These are phyloP conservation scores for Aspergillus caelatus DNA, from an alignment of 2,329 filamentous ascomycete genomes.

Conservation along the genomic window DNA sequence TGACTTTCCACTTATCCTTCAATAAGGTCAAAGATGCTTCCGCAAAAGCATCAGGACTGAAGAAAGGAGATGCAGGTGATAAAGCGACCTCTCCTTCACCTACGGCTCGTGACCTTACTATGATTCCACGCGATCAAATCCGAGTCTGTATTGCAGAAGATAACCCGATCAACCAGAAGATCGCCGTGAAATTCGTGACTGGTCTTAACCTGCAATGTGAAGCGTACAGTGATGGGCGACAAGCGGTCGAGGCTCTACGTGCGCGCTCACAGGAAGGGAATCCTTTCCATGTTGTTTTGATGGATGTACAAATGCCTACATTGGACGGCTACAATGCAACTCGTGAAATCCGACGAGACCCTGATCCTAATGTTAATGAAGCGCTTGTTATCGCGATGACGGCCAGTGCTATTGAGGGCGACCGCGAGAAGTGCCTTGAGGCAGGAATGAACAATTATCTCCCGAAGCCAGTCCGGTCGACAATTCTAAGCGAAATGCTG, in stretches of 20 bases:
- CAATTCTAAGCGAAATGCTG: conserved; percentile 82
- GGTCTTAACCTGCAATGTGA: conserved; percentile 84
- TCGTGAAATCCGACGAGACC: conserved; percentile 75
- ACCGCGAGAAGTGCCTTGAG: conserved; percentile 91
- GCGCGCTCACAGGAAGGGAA: conserved; percentile 68
- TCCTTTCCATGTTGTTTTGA: conserved; percentile 87
- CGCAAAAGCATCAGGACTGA: conserved; percentile 60
- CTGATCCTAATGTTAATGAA: conserved; percentile 73
- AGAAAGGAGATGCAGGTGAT: conserved; percentile 44
- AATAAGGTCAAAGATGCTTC: conserved; percentile 70
- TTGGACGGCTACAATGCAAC: conserved; percentile 93
- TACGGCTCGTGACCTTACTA: conserved; percentile 67
- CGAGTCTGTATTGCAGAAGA: conserved; percentile 94
- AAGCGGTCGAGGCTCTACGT: conserved; percentile 84
- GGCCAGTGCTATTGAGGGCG: conserved; percentile 89
- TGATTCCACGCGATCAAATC: conserved; percentile 74
- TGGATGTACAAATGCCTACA: conserved; percentile 97
- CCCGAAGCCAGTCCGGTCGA: conserved; percentile 89
- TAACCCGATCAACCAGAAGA: conserved; percentile 92
- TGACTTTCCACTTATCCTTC: conserved; percentile 83
- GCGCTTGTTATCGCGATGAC: conserved; percentile 98
- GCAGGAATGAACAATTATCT: conserved; percentile 98
- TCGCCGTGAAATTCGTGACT: conserved; percentile 86
- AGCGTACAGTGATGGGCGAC: conserved; percentile 85
- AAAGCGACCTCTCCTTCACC: conserved; percentile 44